These are phyloP conservation scores for Strombidium stylifer DNA, from an alignment of 73 alveolate species.

Conservation along the genomic window DNA sequence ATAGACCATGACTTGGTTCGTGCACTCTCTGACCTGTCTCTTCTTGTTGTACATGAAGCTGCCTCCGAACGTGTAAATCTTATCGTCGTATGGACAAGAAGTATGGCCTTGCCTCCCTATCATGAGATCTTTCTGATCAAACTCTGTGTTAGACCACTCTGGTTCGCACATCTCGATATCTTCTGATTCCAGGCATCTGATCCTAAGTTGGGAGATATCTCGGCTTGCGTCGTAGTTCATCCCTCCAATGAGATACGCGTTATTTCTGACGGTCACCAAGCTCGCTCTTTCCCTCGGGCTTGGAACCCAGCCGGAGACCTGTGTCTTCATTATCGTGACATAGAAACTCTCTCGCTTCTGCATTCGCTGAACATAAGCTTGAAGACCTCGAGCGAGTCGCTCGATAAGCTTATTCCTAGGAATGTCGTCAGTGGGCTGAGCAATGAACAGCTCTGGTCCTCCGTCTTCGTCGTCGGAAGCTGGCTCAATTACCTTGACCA, in stretches of 20 bases:
- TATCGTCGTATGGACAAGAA: slow-evolving; percentile 1
- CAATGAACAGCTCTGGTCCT: not conserved
- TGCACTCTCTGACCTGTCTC: slow-evolving; percentile 31
- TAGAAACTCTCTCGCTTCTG: slow-evolving; percentile 8
- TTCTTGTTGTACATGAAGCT: slow-evolving; percentile 36
- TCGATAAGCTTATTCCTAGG: too few species aligned
- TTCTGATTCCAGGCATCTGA: not conserved
- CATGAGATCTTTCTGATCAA: slow-evolving; percentile 22
- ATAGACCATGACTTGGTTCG: not conserved
- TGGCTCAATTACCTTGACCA: too few species aligned
- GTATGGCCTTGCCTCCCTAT: slow-evolving; percentile 17
- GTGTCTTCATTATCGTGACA: not conserved
- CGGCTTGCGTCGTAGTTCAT: slow-evolving; percentile 20
- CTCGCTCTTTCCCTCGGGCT: slow-evolving; percentile 38
- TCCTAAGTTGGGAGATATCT: slow-evolving; percentile 3
- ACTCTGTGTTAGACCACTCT: not conserved
- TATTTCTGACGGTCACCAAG: not conserved
- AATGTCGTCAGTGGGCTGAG: too few species aligned
- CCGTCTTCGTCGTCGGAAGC: not conserved
- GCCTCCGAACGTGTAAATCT: slow-evolving; percentile 28
- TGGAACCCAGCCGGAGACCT: slow-evolving; percentile 27
- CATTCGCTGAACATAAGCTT: not conserved
- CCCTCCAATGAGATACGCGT: slow-evolving; percentile 17
- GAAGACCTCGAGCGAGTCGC: not conserved
- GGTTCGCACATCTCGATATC: too few species aligned